Evolutionary conservation across 2,329 filamentous ascomycete genomes (phyloP).

Genomic region (Didymella arachidicola): DNA sequence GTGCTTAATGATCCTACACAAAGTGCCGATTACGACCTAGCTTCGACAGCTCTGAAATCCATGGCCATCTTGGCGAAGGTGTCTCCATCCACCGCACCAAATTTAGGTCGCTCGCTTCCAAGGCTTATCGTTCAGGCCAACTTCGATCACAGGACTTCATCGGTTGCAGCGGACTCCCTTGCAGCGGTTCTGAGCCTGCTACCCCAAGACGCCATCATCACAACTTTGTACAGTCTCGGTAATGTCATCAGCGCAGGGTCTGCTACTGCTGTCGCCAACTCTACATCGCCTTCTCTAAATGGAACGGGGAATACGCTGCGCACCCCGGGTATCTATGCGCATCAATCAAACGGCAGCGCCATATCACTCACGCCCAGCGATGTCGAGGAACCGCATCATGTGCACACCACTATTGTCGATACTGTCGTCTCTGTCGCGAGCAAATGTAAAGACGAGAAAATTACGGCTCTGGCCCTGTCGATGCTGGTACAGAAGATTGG

Average conservation of each 20-base stretch:
- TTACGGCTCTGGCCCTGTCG: slow-evolving; percentile 88
- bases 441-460: slow-evolving; percentile 84
- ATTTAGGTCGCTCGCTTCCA: slow-evolving; percentile 79
- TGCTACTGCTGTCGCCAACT: slow-evolving; percentile 56
- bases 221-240: slow-evolving; percentile 93
- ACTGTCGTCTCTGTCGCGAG: slow-evolving; percentile 90
- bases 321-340: slow-evolving; percentile 51
- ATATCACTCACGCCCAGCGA: slow-evolving; percentile 78
- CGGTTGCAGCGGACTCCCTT: slow-evolving; percentile 82
- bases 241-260: slow-evolving; percentile 85
- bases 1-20: slow-evolving; percentile 79
- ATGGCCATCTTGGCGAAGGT: slow-evolving; percentile 83
- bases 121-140: slow-evolving; percentile 87
- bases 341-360: slow-evolving; percentile 70
- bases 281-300: slow-evolving; percentile 59
- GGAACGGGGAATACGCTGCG: slow-evolving; percentile 57
- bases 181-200: slow-evolving; percentile 81
- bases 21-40: slow-evolving; percentile 80
- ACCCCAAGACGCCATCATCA: slow-evolving; percentile 92
- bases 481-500: slow-evolving; percentile 97
- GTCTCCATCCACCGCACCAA: slow-evolving; percentile 75
- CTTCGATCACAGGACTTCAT: slow-evolving; percentile 72
- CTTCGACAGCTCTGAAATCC: slow-evolving; percentile 78
- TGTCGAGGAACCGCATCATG: slow-evolving; percentile 78
- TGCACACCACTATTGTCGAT: slow-evolving; percentile 90